Base-by-base conservation (phyloP, 176 grass and related monocot genomes). In the Triticum dicoccoides region DNA sequence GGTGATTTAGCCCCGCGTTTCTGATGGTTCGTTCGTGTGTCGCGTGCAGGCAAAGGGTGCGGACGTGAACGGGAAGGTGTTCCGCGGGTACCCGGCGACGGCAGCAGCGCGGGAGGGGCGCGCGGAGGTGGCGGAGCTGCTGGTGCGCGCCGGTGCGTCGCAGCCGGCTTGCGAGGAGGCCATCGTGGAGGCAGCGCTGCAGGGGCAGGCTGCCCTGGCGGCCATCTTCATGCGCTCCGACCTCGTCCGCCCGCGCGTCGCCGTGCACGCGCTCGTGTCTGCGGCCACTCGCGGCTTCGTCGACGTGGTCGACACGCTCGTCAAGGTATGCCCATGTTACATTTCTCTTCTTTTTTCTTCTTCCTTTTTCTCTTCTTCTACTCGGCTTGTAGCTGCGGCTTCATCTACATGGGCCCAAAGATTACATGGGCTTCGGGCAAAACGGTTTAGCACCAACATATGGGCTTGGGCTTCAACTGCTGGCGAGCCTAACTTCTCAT, bases 151-250 rank as follows among this genome's bases (percentile, higher is more conserved):
- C 0, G 97, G 97, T 12, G 87, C 97, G 23, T 96, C 94, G 47
- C 97, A 99, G 85, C 94, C 89, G 8, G 94, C 97, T 0, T 99
- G 97, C 79, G 97, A 99, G 88, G 97, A 99, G 83, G 97, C 97
- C 73, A 78, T 99, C 80, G 92, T 99, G 30, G 97, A 99, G 90
- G 93, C 94, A 9, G 89, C 92, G 37, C 51, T 91, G 45, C 94
- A 99, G 63, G 92, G 92, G 49, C 89, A 82, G 72, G 87, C 94
- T 6, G 62, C 84, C n/a, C 89, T 99, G 33, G 90, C 87, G 8
- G 90, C 87, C 52, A 88, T 96, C 74, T 84, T 94, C 77, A 96
- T 99, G 94, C 44, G 74, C 65, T 94, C 94, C 21, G 97, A 99
- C 77, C 94, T 99, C 65, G 89, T 99, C 73, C 83, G 92, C 66